These are phyloP conservation scores for Neoascochyta sp. DNA, from an alignment of 2,329 filamentous ascomycete species.

Conservation along the genomic window DNA sequence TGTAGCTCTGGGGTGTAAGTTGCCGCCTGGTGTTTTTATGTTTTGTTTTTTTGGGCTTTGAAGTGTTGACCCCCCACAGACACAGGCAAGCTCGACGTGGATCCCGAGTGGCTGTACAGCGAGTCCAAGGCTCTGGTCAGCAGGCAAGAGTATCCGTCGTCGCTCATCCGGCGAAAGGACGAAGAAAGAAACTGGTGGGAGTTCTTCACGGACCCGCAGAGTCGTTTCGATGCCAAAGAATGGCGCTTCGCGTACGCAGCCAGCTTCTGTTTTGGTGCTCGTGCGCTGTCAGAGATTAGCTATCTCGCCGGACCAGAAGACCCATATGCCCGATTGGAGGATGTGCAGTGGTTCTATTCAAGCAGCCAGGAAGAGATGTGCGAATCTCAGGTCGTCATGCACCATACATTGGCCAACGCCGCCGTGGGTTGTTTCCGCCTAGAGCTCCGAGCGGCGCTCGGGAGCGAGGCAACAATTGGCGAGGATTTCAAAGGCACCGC, in stretches of 20 bases:
- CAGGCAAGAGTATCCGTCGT: conserved; percentile 6
- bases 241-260: conserved; percentile 5
- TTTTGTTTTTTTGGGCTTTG: no score
- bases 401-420: conserved; percentile 6
- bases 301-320: conserved; percentile 4
- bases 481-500: conserved; percentile 9
- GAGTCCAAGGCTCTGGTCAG: conserved; percentile 6
- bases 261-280: conserved; percentile 7
- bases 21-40: neutral
- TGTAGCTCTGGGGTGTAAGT: conserved; percentile 2
- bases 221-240: conserved; percentile 4
- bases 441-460: conserved; percentile 5
- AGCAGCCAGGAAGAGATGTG: conserved; percentile 1
- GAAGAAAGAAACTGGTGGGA: conserved; percentile 9
- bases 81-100: conserved; percentile 3
- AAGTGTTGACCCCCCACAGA: no score
- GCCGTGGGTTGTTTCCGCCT: conserved; percentile 7
- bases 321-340: conserved; percentile 6
- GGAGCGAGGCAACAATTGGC: conserved; percentile 7
- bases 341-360: conserved; percentile 9
- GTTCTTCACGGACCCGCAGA: conserved; percentile 6
- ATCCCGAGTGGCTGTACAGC: conserved; percentile 4
- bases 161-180: conserved; percentile 3
- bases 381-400: conserved; percentile 5
- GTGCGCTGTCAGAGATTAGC: conserved; percentile 3